Base-by-base conservation (phyloP, 495 filamentous ascomycete species). In the Aspergillus coremiiformis region DNA sequence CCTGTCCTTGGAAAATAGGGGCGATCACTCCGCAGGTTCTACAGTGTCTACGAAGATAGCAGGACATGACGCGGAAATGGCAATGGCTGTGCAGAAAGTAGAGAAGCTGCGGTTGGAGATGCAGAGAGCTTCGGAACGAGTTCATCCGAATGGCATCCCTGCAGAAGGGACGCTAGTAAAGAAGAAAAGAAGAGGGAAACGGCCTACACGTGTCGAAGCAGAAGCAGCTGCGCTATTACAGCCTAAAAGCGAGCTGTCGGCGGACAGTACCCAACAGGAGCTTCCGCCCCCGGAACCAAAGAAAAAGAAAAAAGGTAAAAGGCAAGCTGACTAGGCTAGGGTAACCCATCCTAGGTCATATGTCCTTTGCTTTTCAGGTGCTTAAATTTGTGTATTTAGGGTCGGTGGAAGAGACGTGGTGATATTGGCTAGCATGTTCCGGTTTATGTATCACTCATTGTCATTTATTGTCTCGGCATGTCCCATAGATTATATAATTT, bases 111-210 rank as follows among this genome's bases (percentile, higher is more conserved):
- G 93, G 32, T 65, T 94, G 45, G 87, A 92, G 66, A 96, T 98
- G 90, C 91, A 96, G 69, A 73, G 89, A 57, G 86, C 85, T 14
- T 86, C 87, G 29, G 91, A 97, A 70, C 71, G 89, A 47, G 85
- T 94, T 29, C 76, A 87, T 62, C 77, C 81, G 24, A 78, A 87
- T 51, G 87, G 83, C 3, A 80, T 82, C 3, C 78, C 83, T n/a
- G 71, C 71, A 4, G 88, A 89, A 54, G 88, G 85, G 10, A 83
- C 76, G 5, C 70, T 90, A 23, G 83, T 95, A 6, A 87, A 82
- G 72, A 91, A 84, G 68, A 92, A 88, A 70, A 84, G 81, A 64
- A 85, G 78, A 65, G 70, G 48, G 10, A 71, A 61, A 32, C 57
- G 54, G 47, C 35, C 41, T 7, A 42, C 27, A 43, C 24, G 41